Percentiles rank a stretch among this genome's conserved stretches.
Evolutionary conservation across 306 rosid genomes (phyloP).

Genomic region (Geum urbanum): DNA sequence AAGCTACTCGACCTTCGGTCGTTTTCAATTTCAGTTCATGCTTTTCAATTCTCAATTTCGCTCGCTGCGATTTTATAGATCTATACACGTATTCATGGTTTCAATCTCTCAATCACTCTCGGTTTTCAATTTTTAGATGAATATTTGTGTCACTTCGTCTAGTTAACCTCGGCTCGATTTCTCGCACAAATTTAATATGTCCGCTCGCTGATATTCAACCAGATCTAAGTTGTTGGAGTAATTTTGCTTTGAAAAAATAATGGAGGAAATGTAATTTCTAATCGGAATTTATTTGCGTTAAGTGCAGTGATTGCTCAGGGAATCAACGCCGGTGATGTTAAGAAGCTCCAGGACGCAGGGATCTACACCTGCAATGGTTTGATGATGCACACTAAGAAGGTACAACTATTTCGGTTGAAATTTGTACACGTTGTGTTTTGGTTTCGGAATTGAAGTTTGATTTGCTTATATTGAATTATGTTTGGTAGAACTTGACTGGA

Average conservation of each 20-base stretch:
- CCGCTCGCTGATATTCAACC: neutral
- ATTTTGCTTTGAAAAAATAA: neutral
- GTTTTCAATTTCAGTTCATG: neutral
- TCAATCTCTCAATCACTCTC: neutral
- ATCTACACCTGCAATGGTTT: constrained; percentile 90
- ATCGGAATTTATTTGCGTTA: constrained; percentile 2
- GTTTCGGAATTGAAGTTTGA: neutral
- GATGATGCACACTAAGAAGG: constrained; percentile 99
- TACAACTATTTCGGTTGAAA: constrained; percentile 16
- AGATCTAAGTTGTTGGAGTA: neutral
- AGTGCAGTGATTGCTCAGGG: constrained; percentile 74
- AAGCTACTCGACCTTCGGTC: constrained; percentile 20
- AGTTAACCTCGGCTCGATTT: neutral
- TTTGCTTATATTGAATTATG: constrained; percentile 8
- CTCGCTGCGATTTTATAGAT: neutral
- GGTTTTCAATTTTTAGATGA: neutral
- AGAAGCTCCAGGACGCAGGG: constrained; percentile 98
- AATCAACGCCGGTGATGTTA: constrained; percentile 93
- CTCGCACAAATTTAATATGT: neutral
- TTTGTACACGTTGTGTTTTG: neutral
- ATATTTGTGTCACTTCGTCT: neutral
- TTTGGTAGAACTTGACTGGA: constrained; percentile 68
- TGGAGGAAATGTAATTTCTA: neutral
- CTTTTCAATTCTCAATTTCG: constrained; percentile 4
- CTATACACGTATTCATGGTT: neutral